Conservation (phyloP, 2,329 filamentous ascomycete genomes). For the Penicillium thymicola region DNA sequence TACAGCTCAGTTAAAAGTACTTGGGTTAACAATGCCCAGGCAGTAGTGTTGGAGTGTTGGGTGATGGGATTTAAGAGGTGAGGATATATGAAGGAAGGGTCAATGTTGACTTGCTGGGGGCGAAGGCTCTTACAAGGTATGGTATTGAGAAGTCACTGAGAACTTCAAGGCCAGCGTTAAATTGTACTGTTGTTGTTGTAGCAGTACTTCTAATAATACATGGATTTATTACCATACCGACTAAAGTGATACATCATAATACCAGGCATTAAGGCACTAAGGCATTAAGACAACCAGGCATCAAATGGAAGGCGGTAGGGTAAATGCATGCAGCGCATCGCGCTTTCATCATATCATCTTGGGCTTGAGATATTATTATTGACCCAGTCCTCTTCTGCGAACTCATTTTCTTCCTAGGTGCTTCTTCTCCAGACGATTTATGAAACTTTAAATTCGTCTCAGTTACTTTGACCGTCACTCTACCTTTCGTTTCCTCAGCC, state of each 20-base stretch:
- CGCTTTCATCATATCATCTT: constrained; percentile 18
- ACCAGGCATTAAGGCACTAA: constrained; percentile 19
- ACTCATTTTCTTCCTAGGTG: background rate
- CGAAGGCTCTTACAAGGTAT: background rate
- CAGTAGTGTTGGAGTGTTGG: background rate
- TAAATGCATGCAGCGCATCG: constrained; percentile 18
- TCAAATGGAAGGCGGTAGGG: background rate
- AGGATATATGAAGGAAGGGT: constrained; percentile 14
- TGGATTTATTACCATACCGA: background rate
- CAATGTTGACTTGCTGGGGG: background rate
- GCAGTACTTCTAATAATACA: background rate
- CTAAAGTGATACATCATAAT: background rate
- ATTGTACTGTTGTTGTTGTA: background rate
- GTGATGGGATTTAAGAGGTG: constrained; percentile 7
- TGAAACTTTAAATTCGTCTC: background rate
- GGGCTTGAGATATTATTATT: constrained; percentile 8
- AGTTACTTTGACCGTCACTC: background rate
- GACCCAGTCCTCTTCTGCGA: background rate
- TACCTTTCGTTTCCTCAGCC: background rate
- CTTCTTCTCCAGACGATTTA: background rate
- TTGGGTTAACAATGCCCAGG: background rate
- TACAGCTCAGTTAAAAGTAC: background rate
- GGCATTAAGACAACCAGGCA: constrained; percentile 21
- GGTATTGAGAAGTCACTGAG: background rate
- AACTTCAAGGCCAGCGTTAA: background rate